Percentiles rank a stretch among this genome's conserved stretches.
Conservation (phyloP, 1,284 basidiomycete species). For the Sanghuangporus weigelae region DNA sequence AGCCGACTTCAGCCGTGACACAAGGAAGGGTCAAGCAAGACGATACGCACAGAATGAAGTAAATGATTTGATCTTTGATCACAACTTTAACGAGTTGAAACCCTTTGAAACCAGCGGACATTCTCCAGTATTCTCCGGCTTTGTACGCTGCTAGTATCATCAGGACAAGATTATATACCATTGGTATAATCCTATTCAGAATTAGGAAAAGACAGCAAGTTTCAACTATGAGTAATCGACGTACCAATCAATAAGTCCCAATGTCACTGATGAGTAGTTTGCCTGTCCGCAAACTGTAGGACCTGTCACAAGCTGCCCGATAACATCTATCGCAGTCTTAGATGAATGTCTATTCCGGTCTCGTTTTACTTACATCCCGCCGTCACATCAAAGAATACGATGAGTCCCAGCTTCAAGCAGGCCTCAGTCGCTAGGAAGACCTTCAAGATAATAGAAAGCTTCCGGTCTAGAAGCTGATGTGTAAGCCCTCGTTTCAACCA, state of each 20-base stretch:
- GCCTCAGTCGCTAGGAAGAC: neutral
- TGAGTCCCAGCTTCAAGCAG: neutral
- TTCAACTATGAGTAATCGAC: neutral
- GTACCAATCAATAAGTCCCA: neutral
- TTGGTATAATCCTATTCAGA: neutral
- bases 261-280: neutral
- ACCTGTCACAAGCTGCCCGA: neutral
- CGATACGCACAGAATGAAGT: neutral
- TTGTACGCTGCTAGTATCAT: slow-evolving; percentile 6
- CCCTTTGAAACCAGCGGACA: neutral
- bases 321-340: neutral
- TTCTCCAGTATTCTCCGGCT: slow-evolving; percentile 6
- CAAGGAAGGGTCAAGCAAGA: neutral
- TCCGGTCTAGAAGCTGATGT: neutral
- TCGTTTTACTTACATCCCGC: neutral
- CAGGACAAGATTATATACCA: neutral
- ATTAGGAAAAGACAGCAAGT: no score
- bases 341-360: neutral
- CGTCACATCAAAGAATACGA: neutral
- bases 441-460: neutral
- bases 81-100: slow-evolving; percentile 2
- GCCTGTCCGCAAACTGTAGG: neutral
- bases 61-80: slow-evolving; percentile 2
- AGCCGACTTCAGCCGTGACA: neutral
- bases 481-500: neutral